phyloP scores from a whole-genome alignment of 73 alveolate genomes.

The Diophrys appendiculata region DNA sequence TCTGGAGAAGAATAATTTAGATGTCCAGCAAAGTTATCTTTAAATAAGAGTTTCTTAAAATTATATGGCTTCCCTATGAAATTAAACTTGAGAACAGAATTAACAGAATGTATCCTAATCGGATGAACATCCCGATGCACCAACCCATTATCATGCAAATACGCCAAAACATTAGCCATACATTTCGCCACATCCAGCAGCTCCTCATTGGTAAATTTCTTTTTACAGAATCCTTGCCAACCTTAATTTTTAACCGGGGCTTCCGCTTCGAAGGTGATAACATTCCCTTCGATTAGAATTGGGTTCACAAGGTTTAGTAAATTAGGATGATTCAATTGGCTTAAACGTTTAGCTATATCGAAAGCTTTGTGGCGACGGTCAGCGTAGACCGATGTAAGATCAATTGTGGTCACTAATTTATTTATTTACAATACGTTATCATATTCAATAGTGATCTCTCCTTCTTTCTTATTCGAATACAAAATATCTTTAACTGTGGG shows the following conservation, averaged over 20 bases:
- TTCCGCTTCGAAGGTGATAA: conserved; percentile 41
- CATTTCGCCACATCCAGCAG: conserved; percentile 20
- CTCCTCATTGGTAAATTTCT: conserved; percentile 39
- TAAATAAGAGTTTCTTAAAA: conserved; percentile 49
- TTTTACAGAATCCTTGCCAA: conserved; percentile 55
- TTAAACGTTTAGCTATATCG: conserved; percentile 25
- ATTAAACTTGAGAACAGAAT: conserved; percentile 36
- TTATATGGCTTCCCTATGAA: conserved; percentile 60
- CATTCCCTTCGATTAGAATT: conserved; percentile 26
- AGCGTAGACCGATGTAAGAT: conserved; percentile 19
- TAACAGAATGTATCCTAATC: conserved; percentile 25
- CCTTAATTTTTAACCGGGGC: conserved; percentile 33
- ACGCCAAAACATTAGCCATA: conserved; percentile 27
- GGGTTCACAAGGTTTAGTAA: conserved; percentile 10
- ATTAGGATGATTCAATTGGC: conserved; percentile 31
- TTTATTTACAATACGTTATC: background rate
- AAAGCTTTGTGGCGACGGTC: conserved; percentile 8
- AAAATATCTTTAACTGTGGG: background rate
- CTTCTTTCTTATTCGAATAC: conserved; percentile 38
- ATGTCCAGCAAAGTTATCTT: conserved; percentile 60
- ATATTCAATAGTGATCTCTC: conserved; percentile 44
- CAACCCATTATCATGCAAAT: conserved; percentile 24
- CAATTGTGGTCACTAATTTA: conserved; percentile 48
- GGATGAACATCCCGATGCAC: conserved; percentile 62
- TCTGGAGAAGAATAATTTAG: conserved; percentile 60